Evolutionary conservation across 352 stramenopile species (phyloP).

Genomic region (Globisporangium parvum): DNA sequence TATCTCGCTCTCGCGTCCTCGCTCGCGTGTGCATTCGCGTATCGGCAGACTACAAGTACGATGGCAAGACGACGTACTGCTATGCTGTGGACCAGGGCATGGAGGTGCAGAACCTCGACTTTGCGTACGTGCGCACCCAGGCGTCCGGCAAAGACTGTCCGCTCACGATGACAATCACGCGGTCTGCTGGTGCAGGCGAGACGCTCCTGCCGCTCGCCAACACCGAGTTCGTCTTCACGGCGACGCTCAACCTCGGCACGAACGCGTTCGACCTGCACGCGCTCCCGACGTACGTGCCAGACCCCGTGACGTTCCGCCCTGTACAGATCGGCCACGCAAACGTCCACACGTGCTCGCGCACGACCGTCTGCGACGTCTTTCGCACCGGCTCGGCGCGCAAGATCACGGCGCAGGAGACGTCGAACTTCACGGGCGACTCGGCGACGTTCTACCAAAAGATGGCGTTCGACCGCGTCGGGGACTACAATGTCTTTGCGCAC

Average conservation of each 20-base stretch:
- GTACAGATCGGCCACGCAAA: slow-evolving; percentile 74
- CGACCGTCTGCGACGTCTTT: slow-evolving; percentile 73
- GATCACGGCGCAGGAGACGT: slow-evolving; percentile 65
- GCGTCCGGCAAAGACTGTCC: slow-evolving; percentile 42
- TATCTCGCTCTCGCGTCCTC: background rate
- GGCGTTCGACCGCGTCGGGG: slow-evolving; percentile 31
- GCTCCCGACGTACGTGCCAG: slow-evolving; percentile 46
- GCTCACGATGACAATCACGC: slow-evolving; percentile 41
- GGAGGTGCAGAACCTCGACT: slow-evolving; percentile 63
- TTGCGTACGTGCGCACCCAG: slow-evolving; percentile 52
- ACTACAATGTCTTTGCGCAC: slow-evolving; percentile 76
- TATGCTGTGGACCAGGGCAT: slow-evolving; percentile 75
- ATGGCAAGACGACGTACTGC: slow-evolving; percentile 75
- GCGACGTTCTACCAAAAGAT: slow-evolving; percentile 60
- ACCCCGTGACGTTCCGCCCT: slow-evolving; percentile 43
- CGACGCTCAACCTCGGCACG: slow-evolving; percentile 62
- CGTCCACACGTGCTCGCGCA: slow-evolving; percentile 63
- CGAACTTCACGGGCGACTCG: slow-evolving; percentile 67
- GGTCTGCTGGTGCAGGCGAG: slow-evolving; percentile 28
- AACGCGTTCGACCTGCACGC: slow-evolving; percentile 63
- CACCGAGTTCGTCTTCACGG: slow-evolving; percentile 68
- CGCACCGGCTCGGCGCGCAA: slow-evolving; percentile 54
- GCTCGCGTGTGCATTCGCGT: background rate
- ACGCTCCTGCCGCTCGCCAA: slow-evolving; percentile 22
- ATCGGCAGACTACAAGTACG: slow-evolving; percentile 63